A percentile compares a stretch with the other conserved stretches of the same genome.
Conservation (phyloP, 2,329 filamentous ascomycete genomes). For the Bipolaris sorokiniana region DNA sequence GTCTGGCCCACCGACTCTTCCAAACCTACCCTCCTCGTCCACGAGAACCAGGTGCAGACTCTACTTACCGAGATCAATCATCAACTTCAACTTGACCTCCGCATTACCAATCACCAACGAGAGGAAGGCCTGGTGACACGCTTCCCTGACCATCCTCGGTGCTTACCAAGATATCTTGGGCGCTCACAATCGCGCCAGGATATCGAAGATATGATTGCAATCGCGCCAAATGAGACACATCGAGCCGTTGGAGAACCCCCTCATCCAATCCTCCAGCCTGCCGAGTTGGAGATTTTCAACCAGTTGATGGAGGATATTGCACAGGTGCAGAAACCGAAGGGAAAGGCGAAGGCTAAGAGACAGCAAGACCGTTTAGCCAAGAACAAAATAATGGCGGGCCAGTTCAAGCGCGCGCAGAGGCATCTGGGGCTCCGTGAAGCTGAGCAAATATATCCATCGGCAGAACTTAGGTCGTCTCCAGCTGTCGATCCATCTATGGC, state of each 20-base stretch:
- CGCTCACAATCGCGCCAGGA: slow-evolving; percentile 57
- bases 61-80: slow-evolving; percentile 71
- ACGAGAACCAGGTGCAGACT: slow-evolving; percentile 67
- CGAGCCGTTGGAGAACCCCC: slow-evolving; percentile 27
- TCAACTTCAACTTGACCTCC: slow-evolving; percentile 59
- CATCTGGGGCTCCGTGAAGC: slow-evolving; percentile 71
- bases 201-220: slow-evolving; percentile 48
- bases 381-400: slow-evolving; percentile 60
- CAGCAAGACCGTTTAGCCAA: slow-evolving; percentile 56
- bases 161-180: slow-evolving; percentile 72
- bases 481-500: slow-evolving; percentile 27
- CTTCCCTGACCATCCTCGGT: slow-evolving; percentile 67
- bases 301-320: slow-evolving; percentile 60
- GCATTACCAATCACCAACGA: slow-evolving; percentile 62
- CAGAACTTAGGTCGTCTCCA: slow-evolving; percentile 7
- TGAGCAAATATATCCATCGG: background rate
- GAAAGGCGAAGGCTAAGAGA: slow-evolving; percentile 56
- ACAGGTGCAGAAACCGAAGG: slow-evolving; percentile 59
- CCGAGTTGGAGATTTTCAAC: slow-evolving; percentile 57
- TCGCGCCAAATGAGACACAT: slow-evolving; percentile 24
- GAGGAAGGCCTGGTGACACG: slow-evolving; percentile 64
- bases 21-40: slow-evolving; percentile 71
- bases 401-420: slow-evolving; percentile 69
- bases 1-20: slow-evolving; percentile 56
- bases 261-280: slow-evolving; percentile 40